Base-by-base conservation (phyloP, 2,329 filamentous ascomycete species). In the Aspergillus clavatus region DNA sequence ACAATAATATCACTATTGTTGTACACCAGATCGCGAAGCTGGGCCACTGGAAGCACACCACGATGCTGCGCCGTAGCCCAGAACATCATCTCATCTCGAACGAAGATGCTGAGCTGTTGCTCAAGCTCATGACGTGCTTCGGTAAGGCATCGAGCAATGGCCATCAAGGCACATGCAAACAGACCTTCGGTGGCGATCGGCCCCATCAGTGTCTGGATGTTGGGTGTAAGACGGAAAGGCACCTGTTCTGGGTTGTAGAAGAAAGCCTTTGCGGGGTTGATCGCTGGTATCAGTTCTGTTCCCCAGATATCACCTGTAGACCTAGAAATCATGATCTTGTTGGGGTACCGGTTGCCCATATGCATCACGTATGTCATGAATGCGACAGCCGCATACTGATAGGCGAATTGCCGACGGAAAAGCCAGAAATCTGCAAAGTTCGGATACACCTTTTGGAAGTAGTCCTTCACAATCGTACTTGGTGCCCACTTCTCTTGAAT, bases 321-420 rank as follows among this genome's bases (percentile, higher is more conserved):
- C 19, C 89, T 84, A 8, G 89, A 86, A 60, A 98, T 94, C 69
- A 87, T 86, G 67, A 97, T 85, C 77, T 98, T 98, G 69, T 90
- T 89, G 5, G 93, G 94, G 68, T 93, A 95, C 23, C 93, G 87
- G 66, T 89, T 89, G 65, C 91, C 89, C 83, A 98, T 97, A 72
- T 91, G 91, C 73, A 99, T 85, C 47, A 96, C 86, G 65, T 97
- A 98, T 3, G 93, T 97, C 86, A 98, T 95, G 72, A 98, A 98
- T 1, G 93, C 95, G 53, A 97, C 79, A 1, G 90, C 83, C 16
- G 93, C 91, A 50, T 95, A 84, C 70, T 98, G 93, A 74, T 97
- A 96, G 18, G 89, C 87, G 72, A 98, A 95, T 55, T 95, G 90
- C 47, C 90, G 84, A 47, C 93, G 87, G 87, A 99, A 99, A 46